phyloP scores from a whole-genome alignment of 1,284 basidiomycete genomes.

The Cryptococcus hybrid region DNA sequence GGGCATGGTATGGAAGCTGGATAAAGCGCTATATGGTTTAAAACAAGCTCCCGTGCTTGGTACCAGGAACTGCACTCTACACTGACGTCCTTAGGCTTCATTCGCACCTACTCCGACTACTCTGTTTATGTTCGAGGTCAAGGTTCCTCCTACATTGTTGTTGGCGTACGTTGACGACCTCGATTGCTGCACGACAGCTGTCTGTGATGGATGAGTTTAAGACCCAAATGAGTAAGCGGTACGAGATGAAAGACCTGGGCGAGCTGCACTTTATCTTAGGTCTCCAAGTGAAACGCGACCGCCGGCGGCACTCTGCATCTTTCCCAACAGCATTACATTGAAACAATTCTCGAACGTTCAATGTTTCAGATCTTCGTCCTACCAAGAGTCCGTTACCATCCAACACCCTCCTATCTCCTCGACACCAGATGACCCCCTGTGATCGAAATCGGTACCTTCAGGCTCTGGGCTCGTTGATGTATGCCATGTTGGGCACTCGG shows the following conservation, averaged over 20 bases:
- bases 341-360: background rate
- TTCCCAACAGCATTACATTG: conserved; percentile 25
- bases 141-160: conserved; percentile 4
- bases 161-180: conserved; percentile 21
- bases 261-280: conserved; percentile 29
- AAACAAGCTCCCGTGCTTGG: conserved; percentile 44
- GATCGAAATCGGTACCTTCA: conserved; percentile 17
- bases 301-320: conserved; percentile 45
- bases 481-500: conserved; percentile 22
- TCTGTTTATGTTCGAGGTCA: conserved; percentile 42
- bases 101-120: conserved; percentile 27
- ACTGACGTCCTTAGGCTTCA: conserved; percentile 44
- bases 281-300: conserved; percentile 52
- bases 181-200: conserved; percentile 3
- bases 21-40: conserved; percentile 52
- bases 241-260: conserved; percentile 31
- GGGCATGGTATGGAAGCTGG: conserved; percentile 22
- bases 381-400: conserved; percentile 12
- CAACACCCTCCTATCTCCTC: background rate
- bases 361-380: background rate
- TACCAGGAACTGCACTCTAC: conserved; percentile 45
- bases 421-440: conserved; percentile 1
- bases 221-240: conserved; percentile 20
- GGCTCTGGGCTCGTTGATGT: conserved; percentile 30
- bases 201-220: conserved; percentile 9